A percentile compares a stretch with the other conserved stretches of the same genome.
phyloP scores from a whole-genome alignment of 2,329 filamentous ascomycete species.

The Arachnomyces sp. region DNA sequence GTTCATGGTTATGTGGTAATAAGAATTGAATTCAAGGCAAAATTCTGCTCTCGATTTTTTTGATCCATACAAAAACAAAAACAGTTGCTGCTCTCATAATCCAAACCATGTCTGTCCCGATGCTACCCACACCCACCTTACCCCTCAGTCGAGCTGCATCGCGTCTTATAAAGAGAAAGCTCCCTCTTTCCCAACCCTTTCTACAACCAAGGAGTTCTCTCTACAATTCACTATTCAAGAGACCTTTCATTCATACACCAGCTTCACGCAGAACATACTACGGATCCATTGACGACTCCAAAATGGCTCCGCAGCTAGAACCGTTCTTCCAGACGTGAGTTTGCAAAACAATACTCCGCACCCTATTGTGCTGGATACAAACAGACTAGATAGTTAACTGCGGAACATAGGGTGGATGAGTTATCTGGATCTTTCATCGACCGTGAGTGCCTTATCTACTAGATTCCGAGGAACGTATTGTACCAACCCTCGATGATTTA shows the following conservation, averaged over 20 bases:
- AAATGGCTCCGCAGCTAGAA: conserved; percentile 87
- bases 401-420: conserved; percentile 55
- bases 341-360: conserved; percentile 3
- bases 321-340: conserved; percentile 75
- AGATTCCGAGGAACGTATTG: neutral
- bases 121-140: conserved; percentile 9
- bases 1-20: no score
- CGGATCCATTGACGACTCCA: conserved; percentile 43
- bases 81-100: no score
- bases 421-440: conserved; percentile 78
- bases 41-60: no score
- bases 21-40: no score
- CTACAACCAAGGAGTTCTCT: conserved; percentile 1
- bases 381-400: conserved; percentile 5
- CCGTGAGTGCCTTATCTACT: conserved; percentile 40
- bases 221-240: conserved; percentile 8
- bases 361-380: neutral
- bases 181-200: neutral
- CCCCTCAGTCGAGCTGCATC: conserved; percentile 12
- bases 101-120: neutral
- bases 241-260: conserved; percentile 21
- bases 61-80: no score
- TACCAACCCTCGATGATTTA: conserved; percentile 16
- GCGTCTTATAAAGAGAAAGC: conserved; percentile 1
- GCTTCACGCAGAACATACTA: conserved; percentile 16